A percentile compares a stretch with the other conserved stretches of the same genome.
Evolutionary conservation across 2,329 filamentous ascomycete species (phyloP).

Genomic region (Stachybotrys echinatus): DNA sequence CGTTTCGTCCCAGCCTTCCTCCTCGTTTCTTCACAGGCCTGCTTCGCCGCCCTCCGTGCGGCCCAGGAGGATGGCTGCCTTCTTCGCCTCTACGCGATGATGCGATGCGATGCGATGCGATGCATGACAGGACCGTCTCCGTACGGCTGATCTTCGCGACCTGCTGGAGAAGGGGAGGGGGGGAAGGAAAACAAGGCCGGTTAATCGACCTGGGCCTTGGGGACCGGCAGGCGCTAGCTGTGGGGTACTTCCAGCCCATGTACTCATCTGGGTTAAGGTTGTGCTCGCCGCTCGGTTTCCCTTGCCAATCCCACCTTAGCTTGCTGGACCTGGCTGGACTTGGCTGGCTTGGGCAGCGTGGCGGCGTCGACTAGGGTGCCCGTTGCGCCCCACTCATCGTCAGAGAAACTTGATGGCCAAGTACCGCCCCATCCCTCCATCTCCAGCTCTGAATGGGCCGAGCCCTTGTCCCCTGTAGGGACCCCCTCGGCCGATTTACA

Average conservation of each 20-base stretch:
- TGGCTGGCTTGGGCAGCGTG: no score
- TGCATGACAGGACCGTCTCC: no score
- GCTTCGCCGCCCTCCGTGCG: background rate
- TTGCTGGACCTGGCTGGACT: background rate
- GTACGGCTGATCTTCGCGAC: background rate
- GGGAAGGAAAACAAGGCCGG: no score
- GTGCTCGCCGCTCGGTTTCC: background rate
- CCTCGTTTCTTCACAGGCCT: no score
- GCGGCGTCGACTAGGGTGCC: background rate
- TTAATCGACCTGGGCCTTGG: no score
- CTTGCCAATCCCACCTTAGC: no score
- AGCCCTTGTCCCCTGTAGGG: background rate
- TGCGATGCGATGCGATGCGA: no score
- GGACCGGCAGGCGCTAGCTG: no score
- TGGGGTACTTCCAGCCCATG: background rate
- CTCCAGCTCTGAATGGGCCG: no score
- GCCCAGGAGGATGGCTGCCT: background rate
- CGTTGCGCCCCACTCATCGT: background rate
- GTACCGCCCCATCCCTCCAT: background rate
- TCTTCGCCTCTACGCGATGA: background rate
- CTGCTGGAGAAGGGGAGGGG: background rate
- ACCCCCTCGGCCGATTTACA: background rate
- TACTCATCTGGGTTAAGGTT: background rate
- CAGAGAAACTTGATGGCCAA: background rate
- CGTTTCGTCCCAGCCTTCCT: background rate